Base-by-base conservation (phyloP, 1,284 basidiomycete species). In the Ceratobasidium sp. region DNA sequence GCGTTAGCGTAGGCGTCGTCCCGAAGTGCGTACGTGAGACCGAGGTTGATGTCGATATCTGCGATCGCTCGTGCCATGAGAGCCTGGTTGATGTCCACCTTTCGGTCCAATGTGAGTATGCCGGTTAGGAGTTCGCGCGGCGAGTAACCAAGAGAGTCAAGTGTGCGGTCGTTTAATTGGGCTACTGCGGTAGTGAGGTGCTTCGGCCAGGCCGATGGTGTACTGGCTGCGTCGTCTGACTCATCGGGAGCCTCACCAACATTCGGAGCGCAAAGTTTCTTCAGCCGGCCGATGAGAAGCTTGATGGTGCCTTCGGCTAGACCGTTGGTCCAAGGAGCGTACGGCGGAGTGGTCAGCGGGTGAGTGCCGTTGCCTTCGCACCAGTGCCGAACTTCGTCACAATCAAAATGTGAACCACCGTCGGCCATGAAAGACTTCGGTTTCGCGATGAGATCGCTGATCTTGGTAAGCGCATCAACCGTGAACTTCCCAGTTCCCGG, bases 301-400 rank as follows among this genome's bases (percentile, higher is more conserved):
- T 80, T 79, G 61, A 0, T 80, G 28, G 4, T 77, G 5, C 82
- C 82, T 60, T 86, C 83, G 0, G 85, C 79, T 0, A 86, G 80
- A 0, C 85, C 82, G 37, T 85, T 85, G 6, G 85, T 75, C 84
- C 84, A 86, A 1, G 85, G 84, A 3, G 85, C 82, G 74, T 87
- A 87, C 17, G 84, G 82, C 0, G 84, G 76, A 0, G 81, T 78
- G 0, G 83, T 75, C 0, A 83, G 77, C 2, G 78, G 76, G 6
- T 81, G 75, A 2, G 80, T 80, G 0, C 51, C 23, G 7, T n/a
- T 8, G 15, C 17, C n/a, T n/a, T 8, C 51, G 10, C 84, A 86
- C 61, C 81, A 83, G 1, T 78, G 79, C 0, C 58, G 10, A 0
- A 87, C 82, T 0, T 82, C 81, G 0, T 82, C 68, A 74, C 83